Percentiles rank a stretch among this genome's conserved stretches.
Conservation (phyloP, 441 rosid genomes). For the Populus hybrid region DNA sequence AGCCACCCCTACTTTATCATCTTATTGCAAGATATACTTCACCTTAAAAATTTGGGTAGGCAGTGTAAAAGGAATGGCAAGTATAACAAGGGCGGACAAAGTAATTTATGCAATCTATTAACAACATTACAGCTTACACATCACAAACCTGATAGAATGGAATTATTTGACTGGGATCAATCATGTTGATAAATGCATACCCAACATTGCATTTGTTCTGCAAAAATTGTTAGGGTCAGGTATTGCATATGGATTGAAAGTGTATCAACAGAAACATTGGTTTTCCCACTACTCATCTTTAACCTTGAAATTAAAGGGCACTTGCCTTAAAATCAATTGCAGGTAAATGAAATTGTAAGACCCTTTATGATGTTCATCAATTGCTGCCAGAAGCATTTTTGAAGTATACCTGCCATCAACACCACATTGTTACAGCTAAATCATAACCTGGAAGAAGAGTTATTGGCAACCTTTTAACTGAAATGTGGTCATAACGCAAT, state of each 20-base stretch:
- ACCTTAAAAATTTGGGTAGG: not conserved
- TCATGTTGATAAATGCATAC: constrained; percentile 78
- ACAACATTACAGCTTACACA: not conserved
- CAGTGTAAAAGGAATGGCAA: not conserved
- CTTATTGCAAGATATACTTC: not conserved
- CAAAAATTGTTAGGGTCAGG: constrained; percentile 24
- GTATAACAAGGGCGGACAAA: not conserved
- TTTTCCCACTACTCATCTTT: not conserved
- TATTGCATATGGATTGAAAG: not conserved
- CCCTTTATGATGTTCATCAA: constrained; percentile 61
- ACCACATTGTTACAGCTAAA: constrained; percentile 1
- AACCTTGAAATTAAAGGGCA: constrained; percentile 7
- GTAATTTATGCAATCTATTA: not conserved
- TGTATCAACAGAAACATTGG: not conserved
- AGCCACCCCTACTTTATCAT: not conserved
- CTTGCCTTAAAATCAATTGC: constrained; percentile 71
- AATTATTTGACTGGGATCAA: constrained; percentile 50
- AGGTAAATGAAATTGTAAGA: constrained; percentile 64
- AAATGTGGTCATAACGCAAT: not conserved
- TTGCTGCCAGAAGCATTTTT: constrained; percentile 71
- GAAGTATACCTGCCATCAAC: constrained; percentile 56
- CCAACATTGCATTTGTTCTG: constrained; percentile 87
- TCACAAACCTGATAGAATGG: constrained; percentile 60
- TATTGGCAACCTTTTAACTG: not conserved
- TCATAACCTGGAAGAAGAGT: not conserved